These are phyloP conservation scores for Senna tora DNA, from an alignment of 306 rosid species.

Conservation along the genomic window DNA sequence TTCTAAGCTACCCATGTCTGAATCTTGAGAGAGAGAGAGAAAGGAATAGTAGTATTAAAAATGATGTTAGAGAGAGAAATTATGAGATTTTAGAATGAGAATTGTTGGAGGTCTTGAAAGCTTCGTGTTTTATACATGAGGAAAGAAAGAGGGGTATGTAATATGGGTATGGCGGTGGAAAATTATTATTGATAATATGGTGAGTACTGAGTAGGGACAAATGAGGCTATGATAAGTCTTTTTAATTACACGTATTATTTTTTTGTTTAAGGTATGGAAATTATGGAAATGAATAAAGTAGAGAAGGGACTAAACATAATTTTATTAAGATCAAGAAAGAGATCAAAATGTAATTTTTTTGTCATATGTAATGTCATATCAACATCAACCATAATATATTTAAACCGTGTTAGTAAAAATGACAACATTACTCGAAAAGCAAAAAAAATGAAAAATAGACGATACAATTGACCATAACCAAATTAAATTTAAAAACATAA, in stretches of 20 bases:
- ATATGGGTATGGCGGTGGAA: slow-evolving; percentile 52
- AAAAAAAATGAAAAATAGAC: too few relatives aligned
- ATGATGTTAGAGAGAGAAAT: not conserved
- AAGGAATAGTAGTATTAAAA: not conserved
- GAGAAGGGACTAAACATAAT: too few relatives aligned
- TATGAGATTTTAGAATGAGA: not conserved
- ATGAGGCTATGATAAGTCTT: slow-evolving; percentile 29
- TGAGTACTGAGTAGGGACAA: slow-evolving; percentile 44
- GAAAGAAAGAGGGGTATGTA: not conserved
- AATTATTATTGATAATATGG: not conserved
- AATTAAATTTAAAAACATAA: too few relatives aligned
- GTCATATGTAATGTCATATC: too few relatives aligned
- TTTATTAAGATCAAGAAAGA: too few relatives aligned
- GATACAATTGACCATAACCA: too few relatives aligned
- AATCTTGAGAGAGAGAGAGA: slow-evolving; percentile 15
- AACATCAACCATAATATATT: too few relatives aligned
- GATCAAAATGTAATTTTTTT: too few relatives aligned
- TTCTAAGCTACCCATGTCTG: slow-evolving; percentile 61
- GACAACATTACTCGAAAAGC: too few relatives aligned
- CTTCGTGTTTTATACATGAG: slow-evolving; percentile 18
- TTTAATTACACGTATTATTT: not conserved
- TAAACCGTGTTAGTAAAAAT: too few relatives aligned
- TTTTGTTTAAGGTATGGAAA: too few relatives aligned
- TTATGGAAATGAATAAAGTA: too few relatives aligned
- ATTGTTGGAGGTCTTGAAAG: not conserved